Evolutionary conservation across 495 filamentous ascomycete genomes (phyloP).

Genomic region (Stereocaulon alpinum): DNA sequence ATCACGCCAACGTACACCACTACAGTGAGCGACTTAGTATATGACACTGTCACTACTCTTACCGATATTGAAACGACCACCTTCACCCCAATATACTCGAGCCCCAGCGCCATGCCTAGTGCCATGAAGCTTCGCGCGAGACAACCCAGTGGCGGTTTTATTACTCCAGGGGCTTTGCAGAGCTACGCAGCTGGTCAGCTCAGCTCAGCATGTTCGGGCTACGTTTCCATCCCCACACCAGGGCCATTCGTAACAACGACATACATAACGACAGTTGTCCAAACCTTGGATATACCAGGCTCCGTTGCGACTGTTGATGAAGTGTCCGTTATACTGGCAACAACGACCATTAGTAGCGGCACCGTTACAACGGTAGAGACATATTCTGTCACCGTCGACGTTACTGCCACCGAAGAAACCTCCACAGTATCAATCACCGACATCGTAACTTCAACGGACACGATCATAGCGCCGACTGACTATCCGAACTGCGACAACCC

Average conservation of each 20-base stretch:
- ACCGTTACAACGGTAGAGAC: too few species aligned
- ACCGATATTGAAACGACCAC: background rate
- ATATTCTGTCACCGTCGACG: background rate
- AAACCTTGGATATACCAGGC: background rate
- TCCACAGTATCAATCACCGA: background rate
- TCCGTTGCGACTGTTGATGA: background rate
- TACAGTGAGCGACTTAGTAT: background rate
- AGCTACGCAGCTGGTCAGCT: conserved; percentile 3
- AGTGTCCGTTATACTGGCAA: background rate
- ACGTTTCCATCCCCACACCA: background rate
- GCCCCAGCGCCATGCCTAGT: background rate
- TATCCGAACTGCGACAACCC: background rate
- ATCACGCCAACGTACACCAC: conserved; percentile 1
- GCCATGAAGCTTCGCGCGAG: background rate
- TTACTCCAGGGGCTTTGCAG: conserved; percentile 8
- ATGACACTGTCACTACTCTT: background rate
- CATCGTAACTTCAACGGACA: background rate
- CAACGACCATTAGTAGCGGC: background rate
- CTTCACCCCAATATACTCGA: background rate
- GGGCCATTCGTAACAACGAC: background rate
- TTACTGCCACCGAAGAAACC: background rate
- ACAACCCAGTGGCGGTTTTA: background rate
- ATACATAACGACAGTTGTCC: background rate
- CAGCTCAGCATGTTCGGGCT: conserved; percentile 13
- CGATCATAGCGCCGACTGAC: background rate